A percentile compares a stretch with the other conserved stretches of the same genome.
phyloP scores from a whole-genome alignment of 225 moss, liverwort and hornwort genomes.

The Thuidium tamariscinum region DNA sequence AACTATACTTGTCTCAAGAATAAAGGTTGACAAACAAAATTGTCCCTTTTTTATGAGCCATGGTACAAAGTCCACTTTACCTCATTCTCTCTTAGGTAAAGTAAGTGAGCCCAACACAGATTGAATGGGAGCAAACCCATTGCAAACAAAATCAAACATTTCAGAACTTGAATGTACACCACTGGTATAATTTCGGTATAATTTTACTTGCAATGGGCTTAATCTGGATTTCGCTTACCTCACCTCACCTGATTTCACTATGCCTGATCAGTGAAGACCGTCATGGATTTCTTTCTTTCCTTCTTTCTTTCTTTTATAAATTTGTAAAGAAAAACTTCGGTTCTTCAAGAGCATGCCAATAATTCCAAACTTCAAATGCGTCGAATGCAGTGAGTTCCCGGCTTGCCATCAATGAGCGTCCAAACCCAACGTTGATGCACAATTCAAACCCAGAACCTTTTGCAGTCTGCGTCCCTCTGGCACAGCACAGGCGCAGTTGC shows the following conservation, averaged over 20 bases:
- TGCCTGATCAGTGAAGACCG: not conserved
- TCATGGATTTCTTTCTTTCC: not conserved
- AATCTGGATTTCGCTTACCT: no score
- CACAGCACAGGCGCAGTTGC: not conserved
- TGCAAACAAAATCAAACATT: no score
- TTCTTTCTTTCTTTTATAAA: fast-evolving
- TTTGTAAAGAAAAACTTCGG: no score
- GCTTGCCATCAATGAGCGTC: not conserved
- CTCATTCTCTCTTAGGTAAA: not conserved
- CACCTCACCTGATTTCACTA: not conserved
- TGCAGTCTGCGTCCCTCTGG: not conserved
- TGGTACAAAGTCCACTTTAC: not conserved
- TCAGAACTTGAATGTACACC: not conserved
- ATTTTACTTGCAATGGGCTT: no score
- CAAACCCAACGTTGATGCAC: not conserved
- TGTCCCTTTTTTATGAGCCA: not conserved
- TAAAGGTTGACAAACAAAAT: not conserved
- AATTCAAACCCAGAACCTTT: not conserved
- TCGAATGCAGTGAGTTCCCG: not conserved
- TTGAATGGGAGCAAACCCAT: no score
- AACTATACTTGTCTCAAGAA: not conserved
- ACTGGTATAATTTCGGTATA: not conserved
- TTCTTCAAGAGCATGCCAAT: not conserved
- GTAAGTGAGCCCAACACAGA: no score
- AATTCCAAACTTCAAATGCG: not conserved